These are phyloP conservation scores for Poa annua DNA, from an alignment of 176 grass and related monocot genomes.

Conservation along the genomic window DNA sequence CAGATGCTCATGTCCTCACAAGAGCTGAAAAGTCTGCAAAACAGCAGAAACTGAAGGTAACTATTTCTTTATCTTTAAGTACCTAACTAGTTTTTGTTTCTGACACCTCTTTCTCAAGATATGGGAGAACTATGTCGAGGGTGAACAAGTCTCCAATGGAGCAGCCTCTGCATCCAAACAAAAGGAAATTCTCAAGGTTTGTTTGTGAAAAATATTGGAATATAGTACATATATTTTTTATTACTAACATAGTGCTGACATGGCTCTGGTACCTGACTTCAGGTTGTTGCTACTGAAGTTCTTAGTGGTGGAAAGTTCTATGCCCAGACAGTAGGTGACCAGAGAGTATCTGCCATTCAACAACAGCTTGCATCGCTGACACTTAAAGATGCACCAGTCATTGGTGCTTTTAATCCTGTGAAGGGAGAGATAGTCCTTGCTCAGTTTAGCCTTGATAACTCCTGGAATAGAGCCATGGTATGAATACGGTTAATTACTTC, in stretches of 20 bases:
- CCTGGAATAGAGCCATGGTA: conserved; percentile 99
- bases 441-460: conserved; percentile 88
- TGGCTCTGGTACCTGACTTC: conserved; percentile 26
- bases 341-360: conserved; percentile 78
- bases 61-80: background rate
- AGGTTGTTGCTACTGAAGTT: conserved; percentile 91
- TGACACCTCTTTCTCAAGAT: conserved; percentile 59
- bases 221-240: background rate
- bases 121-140: conserved; percentile 95
- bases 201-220: conserved; percentile 25
- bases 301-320: conserved; percentile 95
- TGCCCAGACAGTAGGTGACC: conserved; percentile 85
- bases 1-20: conserved; percentile 67
- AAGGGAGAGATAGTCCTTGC: conserved; percentile 91
- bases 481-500: conserved; percentile 22
- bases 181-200: conserved; percentile 95
- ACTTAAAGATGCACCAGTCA: conserved; percentile 78
- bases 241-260: conserved; percentile 28
- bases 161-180: conserved; percentile 70
- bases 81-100: background rate
- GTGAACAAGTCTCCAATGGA: conserved; percentile 79
- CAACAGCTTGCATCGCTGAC: conserved; percentile 83
- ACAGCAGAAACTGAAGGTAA: conserved; percentile 84
- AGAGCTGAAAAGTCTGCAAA: conserved; percentile 91
- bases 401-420: conserved; percentile 90